A percentile compares a stretch with the other conserved stretches of the same genome.
Conservation (phyloP, 305 asterid genomes). For the Solanum hybrid region DNA sequence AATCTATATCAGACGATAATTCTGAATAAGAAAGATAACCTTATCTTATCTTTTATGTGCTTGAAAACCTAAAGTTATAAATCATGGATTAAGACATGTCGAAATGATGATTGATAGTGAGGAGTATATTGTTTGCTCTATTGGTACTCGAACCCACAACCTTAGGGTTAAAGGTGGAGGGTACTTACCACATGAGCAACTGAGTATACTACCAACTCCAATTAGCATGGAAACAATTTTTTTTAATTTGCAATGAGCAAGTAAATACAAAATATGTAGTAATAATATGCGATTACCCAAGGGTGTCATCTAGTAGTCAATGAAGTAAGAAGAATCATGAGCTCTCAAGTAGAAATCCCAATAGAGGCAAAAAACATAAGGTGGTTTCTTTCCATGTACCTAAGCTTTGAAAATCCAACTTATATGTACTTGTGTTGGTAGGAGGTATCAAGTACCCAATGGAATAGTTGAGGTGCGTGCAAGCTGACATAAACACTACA, state of each 20-base stretch:
- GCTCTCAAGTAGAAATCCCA: not conserved
- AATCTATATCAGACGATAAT: not conserved
- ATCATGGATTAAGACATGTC: not conserved
- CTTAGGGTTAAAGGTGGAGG: not conserved
- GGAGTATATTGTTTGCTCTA: not conserved
- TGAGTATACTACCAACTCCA: not conserved
- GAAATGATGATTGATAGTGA: not conserved
- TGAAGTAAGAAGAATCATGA: not conserved
- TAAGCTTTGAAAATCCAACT: not conserved
- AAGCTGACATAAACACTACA: not conserved
- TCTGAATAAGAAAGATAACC: not conserved
- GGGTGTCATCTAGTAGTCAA: not conserved
- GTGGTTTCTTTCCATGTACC: not conserved
- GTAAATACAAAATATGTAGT: not conserved
- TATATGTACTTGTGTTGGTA: not conserved
- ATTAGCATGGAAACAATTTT: not conserved
- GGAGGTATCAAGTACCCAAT: not conserved
- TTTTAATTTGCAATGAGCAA: not conserved
- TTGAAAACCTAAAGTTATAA: not conserved
- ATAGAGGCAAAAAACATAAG: not conserved
- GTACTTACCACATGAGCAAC: not conserved
- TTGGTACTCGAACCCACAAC: not conserved
- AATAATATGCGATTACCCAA: not conserved
- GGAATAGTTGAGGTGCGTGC: not conserved
- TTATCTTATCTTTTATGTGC: not conserved